Base-by-base conservation (phyloP, 2,329 filamentous ascomycete genomes). In the Ilyonectria sp. region DNA sequence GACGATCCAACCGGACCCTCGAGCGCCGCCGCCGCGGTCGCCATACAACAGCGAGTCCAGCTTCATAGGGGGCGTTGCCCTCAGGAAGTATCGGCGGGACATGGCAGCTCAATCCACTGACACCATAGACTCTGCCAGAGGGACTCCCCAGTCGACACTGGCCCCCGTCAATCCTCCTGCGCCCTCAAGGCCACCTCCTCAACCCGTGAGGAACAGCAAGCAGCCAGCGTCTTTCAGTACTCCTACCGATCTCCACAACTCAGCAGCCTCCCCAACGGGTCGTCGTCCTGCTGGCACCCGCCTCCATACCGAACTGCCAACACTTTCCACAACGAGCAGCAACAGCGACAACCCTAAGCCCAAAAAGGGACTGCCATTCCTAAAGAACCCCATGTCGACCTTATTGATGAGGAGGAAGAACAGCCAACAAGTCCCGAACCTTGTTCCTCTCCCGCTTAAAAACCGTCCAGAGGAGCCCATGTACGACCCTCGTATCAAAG, bases 401-500 rank as follows among this genome's bases (percentile, higher is more conserved):
- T 77, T 91, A 23, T 81, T 91, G 57, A 82, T 86, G 82, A 84
- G 89, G 66, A 84, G 89, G 60, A 89, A 86, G 71, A 85, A 85
- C 13, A 86, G 82, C 17, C 87, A 89, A 63, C 83, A 82, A 57
- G 78, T 80, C 1, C 80, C 84, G 1, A 86, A 87, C 50, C 65
- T 85, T 3, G 74, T 76, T 1, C 80, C 83, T 1, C 72, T 85
- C 23, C 82, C 85, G 0, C 72, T 85, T 31, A 71, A 80, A 52
- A 79, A 80, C 23, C 76, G 78, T 8, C 71, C 77, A 0, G 82
- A 84, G 15, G 85, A 86, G 71, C 83, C 84, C 6, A 78, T 80
- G 21, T 90, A 91, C 71, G 90, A 92, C 72, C 90, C 90, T 19
- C 85, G 89, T 10, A 92, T 92, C 69, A 86, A 85, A 74, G 91